Conservation (phyloP, 2,329 filamentous ascomycete genomes). For the Achaetomium macrosporum region DNA sequence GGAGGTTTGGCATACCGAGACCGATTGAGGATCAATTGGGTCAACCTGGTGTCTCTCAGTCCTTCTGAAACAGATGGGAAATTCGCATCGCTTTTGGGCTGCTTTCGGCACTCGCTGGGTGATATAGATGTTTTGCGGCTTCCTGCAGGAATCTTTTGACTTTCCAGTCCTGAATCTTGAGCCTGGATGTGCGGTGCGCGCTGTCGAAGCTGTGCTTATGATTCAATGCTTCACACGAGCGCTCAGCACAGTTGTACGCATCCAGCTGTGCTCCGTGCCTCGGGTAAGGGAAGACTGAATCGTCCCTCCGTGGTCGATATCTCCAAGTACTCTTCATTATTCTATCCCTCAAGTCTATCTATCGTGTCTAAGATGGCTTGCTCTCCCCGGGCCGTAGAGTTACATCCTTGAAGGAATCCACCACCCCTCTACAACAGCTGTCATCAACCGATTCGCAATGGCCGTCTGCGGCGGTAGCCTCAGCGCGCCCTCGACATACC, state of each 20-base stretch:
- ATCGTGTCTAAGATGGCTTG: background rate
- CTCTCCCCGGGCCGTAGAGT: background rate
- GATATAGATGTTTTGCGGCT: too few relatives aligned
- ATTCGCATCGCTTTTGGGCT: background rate
- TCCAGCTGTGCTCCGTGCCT: too few relatives aligned
- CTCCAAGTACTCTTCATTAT: background rate
- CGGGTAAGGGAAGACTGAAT: too few relatives aligned
- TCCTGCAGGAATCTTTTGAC: too few relatives aligned
- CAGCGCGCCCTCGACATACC: constrained; percentile 70
- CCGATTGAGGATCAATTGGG: background rate
- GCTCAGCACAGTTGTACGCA: too few relatives aligned
- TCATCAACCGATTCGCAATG: constrained; percentile 85
- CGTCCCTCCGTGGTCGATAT: too few relatives aligned
- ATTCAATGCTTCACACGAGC: too few relatives aligned
- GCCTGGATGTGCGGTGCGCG: too few relatives aligned
- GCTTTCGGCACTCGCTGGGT: background rate
- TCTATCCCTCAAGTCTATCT: background rate
- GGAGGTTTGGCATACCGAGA: background rate
- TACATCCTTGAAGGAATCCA: constrained; percentile 52
- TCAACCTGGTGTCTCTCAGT: too few relatives aligned
- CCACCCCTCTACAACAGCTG: constrained; percentile 72
- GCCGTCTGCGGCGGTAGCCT: constrained; percentile 79
- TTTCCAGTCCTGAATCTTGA: too few relatives aligned
- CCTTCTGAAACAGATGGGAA: background rate
- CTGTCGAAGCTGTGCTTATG: too few relatives aligned